These are phyloP conservation scores for Beauveria sp. DNA, from an alignment of 2,329 filamentous ascomycete genomes.

Conservation along the genomic window DNA sequence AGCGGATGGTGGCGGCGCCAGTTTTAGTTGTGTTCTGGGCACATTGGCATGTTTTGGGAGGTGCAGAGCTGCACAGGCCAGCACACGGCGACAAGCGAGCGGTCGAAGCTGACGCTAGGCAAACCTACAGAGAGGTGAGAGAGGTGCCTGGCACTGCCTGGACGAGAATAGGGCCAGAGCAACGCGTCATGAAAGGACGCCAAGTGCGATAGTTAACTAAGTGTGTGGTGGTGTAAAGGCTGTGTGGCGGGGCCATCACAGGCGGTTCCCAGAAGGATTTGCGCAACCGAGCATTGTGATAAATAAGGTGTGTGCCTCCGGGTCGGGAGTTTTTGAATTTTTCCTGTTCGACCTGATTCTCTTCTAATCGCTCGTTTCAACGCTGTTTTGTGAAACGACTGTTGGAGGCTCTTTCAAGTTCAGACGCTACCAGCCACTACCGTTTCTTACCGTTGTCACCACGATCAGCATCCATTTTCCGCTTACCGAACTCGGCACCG, in stretches of 20 bases:
- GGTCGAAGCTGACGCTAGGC: not conserved
- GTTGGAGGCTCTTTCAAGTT: not conserved
- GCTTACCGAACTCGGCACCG: not conserved
- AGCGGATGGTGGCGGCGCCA: not conserved
- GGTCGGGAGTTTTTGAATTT: not conserved
- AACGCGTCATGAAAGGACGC: slow-evolving; percentile 10
- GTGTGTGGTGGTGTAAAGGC: slow-evolving; percentile 7
- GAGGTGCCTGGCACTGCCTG: not conserved
- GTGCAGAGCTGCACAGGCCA: not conserved
- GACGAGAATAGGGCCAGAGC: not conserved
- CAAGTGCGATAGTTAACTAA: not conserved
- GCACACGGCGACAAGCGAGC: not conserved
- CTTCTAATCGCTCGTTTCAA: not conserved
- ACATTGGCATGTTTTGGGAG: not conserved
- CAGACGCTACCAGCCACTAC: not conserved
- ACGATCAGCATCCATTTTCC: not conserved
- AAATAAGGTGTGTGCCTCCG: slow-evolving; percentile 4
- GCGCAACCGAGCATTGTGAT: not conserved
- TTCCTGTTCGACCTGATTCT: not conserved
- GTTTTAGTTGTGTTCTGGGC: slow-evolving; percentile 2
- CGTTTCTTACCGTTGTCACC: not conserved
- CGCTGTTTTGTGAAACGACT: not conserved
- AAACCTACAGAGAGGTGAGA: not conserved
- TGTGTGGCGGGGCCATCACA: slow-evolving; percentile 8
- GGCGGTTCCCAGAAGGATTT: slow-evolving; percentile 1